Evolutionary conservation across 1,284 basidiomycete genomes (phyloP).

Genomic region (Violaceomyces palustris): DNA sequence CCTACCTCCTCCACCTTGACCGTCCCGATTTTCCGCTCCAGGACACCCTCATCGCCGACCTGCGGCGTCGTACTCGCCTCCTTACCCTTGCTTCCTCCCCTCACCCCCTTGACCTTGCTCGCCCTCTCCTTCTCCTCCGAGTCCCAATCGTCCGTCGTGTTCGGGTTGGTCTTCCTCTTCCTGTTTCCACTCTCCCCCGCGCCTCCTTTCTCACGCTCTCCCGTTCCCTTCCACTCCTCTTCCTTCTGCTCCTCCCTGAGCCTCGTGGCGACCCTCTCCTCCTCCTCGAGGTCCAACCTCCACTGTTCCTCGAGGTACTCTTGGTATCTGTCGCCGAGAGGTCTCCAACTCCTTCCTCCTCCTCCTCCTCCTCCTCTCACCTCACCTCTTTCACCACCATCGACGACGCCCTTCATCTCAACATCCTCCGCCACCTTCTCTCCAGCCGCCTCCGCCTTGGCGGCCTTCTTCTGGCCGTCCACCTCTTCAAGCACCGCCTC

Average conservation of each 20-base stretch:
- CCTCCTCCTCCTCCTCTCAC: constrained; percentile 1
- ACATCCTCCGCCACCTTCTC: neutral
- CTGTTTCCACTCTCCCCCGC: neutral
- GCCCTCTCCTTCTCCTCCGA: constrained; percentile 12
- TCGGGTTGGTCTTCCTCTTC: constrained; percentile 4
- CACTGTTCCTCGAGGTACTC: constrained; percentile 35
- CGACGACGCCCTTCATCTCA: constrained; percentile 2
- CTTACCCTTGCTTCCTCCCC: no score
- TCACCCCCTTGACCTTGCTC: no score
- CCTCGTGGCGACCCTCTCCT: constrained; percentile 5
- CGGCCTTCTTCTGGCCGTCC: neutral
- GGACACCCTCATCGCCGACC: no score
- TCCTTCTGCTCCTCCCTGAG: neutral
- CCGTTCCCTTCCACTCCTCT: neutral
- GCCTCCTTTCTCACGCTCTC: neutral
- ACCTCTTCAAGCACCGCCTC: constrained; percentile 17
- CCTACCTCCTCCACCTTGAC: no score
- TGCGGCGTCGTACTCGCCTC: neutral
- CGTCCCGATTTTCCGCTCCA: no score
- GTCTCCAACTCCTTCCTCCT: constrained; percentile 17
- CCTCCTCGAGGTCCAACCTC: constrained; percentile 32
- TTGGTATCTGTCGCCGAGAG: constrained; percentile 23
- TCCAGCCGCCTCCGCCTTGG: neutral
- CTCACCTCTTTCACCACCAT: neutral
- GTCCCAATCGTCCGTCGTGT: constrained; percentile 6